Evolutionary conservation across 352 stramenopile species (phyloP).

Genomic region (Blastocystis sp.): DNA sequence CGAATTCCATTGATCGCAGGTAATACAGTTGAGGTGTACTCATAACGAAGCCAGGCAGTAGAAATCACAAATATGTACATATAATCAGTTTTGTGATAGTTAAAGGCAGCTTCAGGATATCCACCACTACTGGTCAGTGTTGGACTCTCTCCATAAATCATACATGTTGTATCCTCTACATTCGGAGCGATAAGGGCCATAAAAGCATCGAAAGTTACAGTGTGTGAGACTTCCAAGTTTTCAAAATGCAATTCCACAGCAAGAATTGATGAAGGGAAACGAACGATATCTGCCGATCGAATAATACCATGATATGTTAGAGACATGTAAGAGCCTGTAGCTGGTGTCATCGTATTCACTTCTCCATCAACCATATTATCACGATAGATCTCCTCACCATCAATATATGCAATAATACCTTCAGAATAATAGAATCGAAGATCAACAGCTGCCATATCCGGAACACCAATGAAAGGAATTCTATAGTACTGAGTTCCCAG

Average conservation of each 20-base stretch:
- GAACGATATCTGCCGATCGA: not conserved
- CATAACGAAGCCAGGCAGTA: not conserved
- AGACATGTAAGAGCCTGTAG: not conserved
- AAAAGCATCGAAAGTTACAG: not conserved
- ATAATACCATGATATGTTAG: not conserved
- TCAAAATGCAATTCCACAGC: not conserved
- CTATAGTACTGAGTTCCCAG: constrained; percentile 24
- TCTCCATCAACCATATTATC: not conserved
- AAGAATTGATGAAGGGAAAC: not conserved
- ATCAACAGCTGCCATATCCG: constrained; percentile 2
- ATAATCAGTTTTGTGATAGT: not conserved
- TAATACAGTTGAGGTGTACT: not conserved
- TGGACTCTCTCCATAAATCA: not conserved
- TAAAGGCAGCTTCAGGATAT: not conserved
- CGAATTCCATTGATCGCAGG: not conserved
- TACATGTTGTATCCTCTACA: not conserved
- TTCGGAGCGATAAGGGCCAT: not conserved
- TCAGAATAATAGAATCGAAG: not conserved
- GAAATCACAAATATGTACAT: not conserved
- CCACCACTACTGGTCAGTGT: not conserved
- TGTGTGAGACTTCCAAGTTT: not conserved
- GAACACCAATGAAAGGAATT: not conserved
- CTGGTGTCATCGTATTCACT: not conserved
- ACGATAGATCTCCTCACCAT: constrained; percentile 7
- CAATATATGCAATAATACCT: constrained; percentile 50